A percentile compares a stretch with the other conserved stretches of the same genome.
These are phyloP conservation scores for Nakaseomyces sp. DNA, from an alignment of 1,139 yeast genomes.

Conservation along the genomic window DNA sequence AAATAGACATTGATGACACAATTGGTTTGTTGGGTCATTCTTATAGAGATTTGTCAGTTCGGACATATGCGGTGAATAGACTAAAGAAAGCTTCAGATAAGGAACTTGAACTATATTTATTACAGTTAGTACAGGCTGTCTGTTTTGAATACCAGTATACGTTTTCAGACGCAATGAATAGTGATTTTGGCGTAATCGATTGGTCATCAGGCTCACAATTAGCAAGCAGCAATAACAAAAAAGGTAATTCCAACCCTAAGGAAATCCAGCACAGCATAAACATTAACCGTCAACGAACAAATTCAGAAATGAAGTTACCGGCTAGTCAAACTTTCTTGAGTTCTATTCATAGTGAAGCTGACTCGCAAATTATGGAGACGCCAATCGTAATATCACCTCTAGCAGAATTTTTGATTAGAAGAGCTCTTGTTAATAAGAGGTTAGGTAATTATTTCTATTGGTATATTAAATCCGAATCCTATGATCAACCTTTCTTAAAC, in stretches of 20 bases:
- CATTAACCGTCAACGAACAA: background rate
- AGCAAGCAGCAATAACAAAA: conserved; percentile 17
- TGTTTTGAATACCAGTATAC: conserved; percentile 51
- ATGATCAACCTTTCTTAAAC: conserved; percentile 45
- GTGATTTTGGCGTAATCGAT: conserved; percentile 39
- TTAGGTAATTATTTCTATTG: conserved; percentile 83
- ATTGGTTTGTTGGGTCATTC: conserved; percentile 75
- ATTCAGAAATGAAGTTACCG: conserved; percentile 7
- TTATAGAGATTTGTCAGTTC: conserved; percentile 47
- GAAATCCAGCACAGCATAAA: background rate
- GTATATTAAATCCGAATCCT: conserved; percentile 83
- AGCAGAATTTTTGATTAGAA: conserved; percentile 67
- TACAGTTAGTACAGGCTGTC: conserved; percentile 89
- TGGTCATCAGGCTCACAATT: conserved; percentile 13
- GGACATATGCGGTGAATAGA: conserved; percentile 84
- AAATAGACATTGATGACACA: conserved; percentile 87
- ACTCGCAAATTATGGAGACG: conserved; percentile 14
- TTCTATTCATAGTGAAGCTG: conserved; percentile 13
- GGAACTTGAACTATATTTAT: conserved; percentile 69
- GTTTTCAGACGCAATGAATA: conserved; percentile 26
- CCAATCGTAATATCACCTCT: conserved; percentile 47
- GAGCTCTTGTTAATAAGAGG: conserved; percentile 56
- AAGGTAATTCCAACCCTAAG: conserved; percentile 8
- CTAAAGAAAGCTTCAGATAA: conserved; percentile 68
- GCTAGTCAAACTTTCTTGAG: conserved; percentile 6